Conservation (phyloP, 2,329 filamentous ascomycete species). For the Alternaria solani region DNA sequence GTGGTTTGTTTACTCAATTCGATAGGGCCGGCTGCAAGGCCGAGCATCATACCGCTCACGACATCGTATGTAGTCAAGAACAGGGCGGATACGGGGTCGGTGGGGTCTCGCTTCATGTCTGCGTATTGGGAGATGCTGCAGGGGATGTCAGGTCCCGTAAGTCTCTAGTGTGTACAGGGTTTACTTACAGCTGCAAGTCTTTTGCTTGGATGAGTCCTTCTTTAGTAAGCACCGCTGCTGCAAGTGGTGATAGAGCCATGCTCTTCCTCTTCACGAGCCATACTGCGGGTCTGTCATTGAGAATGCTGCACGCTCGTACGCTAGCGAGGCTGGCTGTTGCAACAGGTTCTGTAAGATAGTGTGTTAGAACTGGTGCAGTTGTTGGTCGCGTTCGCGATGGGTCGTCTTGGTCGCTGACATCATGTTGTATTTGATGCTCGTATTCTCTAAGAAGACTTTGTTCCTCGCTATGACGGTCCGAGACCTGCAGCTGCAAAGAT, state of each 20-base stretch:
- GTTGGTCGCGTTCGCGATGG: neutral
- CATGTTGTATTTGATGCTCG: neutral
- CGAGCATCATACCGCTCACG: constrained; percentile 30
- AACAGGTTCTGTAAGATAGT: neutral
- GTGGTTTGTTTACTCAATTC: constrained; percentile 28
- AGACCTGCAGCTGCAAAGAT: neutral
- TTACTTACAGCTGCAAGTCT: constrained; percentile 40
- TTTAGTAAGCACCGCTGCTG: constrained; percentile 38
- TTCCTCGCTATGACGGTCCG: neutral
- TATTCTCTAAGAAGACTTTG: neutral
- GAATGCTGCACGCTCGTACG: constrained; percentile 32
- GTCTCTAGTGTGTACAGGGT: neutral
- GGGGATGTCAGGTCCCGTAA: neutral
- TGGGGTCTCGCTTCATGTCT: constrained; percentile 30
- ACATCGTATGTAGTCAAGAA: constrained; percentile 34
- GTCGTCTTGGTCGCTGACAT: neutral
- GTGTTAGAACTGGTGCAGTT: neutral
- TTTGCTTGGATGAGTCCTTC: constrained; percentile 33
- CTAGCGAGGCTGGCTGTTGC: constrained; percentile 4
- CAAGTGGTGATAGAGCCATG: constrained; percentile 36
- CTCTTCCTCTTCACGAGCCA: constrained; percentile 40
- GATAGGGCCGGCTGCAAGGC: constrained; percentile 32
- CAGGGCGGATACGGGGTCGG: constrained; percentile 32
- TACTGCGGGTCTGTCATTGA: constrained; percentile 35
- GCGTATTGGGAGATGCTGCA: constrained; percentile 23